Evolutionary conservation across 2,329 filamentous ascomycete genomes (phyloP), one percentile per base, ranked within the genome.

Genomic region (Verticillium dahliae): DNA sequence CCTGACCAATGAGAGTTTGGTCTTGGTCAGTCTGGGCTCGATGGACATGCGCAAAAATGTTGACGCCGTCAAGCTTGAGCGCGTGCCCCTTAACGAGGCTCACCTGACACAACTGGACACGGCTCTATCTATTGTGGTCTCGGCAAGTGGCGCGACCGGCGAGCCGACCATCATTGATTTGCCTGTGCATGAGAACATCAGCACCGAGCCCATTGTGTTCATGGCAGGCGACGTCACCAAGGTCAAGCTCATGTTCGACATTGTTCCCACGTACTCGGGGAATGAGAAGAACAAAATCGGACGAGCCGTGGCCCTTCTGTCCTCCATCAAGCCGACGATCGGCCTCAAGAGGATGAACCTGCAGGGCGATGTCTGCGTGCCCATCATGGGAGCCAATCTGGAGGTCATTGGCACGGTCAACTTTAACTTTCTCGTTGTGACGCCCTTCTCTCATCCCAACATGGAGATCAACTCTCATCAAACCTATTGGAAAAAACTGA

Each of bases 361-460:
- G 9, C 92, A 97, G 73, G 93, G 93, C 22, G 95, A 98, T 70
- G 85, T 96, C 41, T 94, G 90, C 63, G 90, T 99, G 10, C 95
- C 95, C 0, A 95, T 99, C 65, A 84, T 98, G 70, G 90, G 90
- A 37, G 88, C 88, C 39, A 91, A 84, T 63, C 78, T 98, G 38
- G 94, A 98, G 63, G 88, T 98, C 10, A 97, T 99, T 67, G 96
- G 95, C 15, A 87, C 89, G 0, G 91, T 99, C 67, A 97, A 96
- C 69, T 99, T 99, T 81, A 97, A 97, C 74, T 98, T 98, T 72
- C 78, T 97, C 37, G 85, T 98, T 70, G 92, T 99, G 68, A 98
- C 92, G 0, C 94, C 95, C 0, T 99, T 99, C 76, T 85, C 87
- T 18, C 95, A 98, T 73, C 91, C 92, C 6, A 96, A 96, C 63